Evolutionary conservation across 2,329 filamentous ascomycete species (phyloP), one percentile per base, ranked within the genome.

Genomic region (Ophiocordyceps australis): DNA sequence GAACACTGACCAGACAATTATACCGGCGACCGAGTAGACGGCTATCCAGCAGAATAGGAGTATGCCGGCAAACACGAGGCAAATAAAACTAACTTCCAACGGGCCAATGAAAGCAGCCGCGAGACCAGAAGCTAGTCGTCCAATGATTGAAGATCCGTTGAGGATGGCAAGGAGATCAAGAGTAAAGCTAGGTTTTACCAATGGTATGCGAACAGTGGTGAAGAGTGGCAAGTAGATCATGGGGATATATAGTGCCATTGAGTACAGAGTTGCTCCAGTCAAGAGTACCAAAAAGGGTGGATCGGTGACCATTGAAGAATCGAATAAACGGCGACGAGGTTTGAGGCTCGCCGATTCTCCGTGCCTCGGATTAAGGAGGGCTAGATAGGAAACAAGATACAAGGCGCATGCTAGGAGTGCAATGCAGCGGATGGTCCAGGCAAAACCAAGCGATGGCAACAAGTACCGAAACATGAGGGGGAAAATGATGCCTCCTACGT

Each of bases 401-500:
- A 22, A 14, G 21, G 21, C 21, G 4, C 72, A 34, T 23, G 63
- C 62, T 27, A 74, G 50, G 31, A 74, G 65, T 0, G 57, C 66
- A 21, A 69, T 47, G 1, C 60, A 53, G 1, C 68, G 54, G 14
- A 67, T 54, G 0, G 68, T 68, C 64, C 66, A 72, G 0, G 55
- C 52, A 37, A 71, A 74, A 2, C 69, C 69, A 4, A 71, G 43
- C n/a, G 47, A 49, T 0, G 65, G 63, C 3, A 69, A 46, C 4
- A 72, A 40, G 25, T 63, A 54, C 35, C 53, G 45, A 4, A 59
- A 47, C 6, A 60, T 47, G 2, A 61, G 54, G 0, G 69, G 68
- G 38, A 67, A 74, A 5, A 74, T 51, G n/a, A 71, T 42, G 0
- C 67, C 67, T 2, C 69, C 70, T 0, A 60, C n/a, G n/a, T n/a